Base-by-base conservation (phyloP, 2,329 filamentous ascomycete species). In the Aspergillus neoniger region DNA sequence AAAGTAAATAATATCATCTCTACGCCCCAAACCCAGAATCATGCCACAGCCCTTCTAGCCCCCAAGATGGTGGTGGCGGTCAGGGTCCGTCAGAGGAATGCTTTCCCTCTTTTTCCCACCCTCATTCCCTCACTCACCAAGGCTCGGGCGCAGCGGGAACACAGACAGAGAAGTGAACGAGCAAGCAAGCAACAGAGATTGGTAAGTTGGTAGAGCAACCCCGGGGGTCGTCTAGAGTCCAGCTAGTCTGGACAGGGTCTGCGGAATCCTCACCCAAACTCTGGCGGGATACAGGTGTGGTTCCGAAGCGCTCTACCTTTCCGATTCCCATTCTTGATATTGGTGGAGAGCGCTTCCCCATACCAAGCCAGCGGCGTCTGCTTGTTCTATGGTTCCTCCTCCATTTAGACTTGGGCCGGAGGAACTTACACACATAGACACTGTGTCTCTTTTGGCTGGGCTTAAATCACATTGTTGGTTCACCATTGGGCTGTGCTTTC, bases 211-310 rank as follows among this genome's bases (percentile, higher is more conserved):
- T 36, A 36, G 57, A 30, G 21, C 10, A 21, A 30, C 52, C 39
- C 28, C 39, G 15, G 25, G 17, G 25, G 17, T 19, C n/a, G 32
- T 30, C 39, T 47, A 25, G 15, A 9, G 39, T 21, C 23, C n/a
- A 53, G 50, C 36, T 52, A 54, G 32, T 55, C 55, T 44, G 50
- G 55, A 51, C 59, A 52, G 59, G 59, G 59, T 61, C 59, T 61
- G 61, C 58, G 50, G 61, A 58, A 60, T 63, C 58, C 30, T 57
- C 51, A 60, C 54, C 59, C 58, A 59, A 61, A 57, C 51, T 61
- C 15, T 54, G 50, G 28, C 41, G 49, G 59, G 58, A 55, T 32
- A 25, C 28, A 36, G 9, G n/a, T 44, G 5, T 55, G 53, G 39
- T 47, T 47, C 53, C 53, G 51, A 38, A 19, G n/a, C 30, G 36